phyloP scores from a whole-genome alignment of 192 early-diverging fungal species.

The Rhizophagus prolifer region DNA sequence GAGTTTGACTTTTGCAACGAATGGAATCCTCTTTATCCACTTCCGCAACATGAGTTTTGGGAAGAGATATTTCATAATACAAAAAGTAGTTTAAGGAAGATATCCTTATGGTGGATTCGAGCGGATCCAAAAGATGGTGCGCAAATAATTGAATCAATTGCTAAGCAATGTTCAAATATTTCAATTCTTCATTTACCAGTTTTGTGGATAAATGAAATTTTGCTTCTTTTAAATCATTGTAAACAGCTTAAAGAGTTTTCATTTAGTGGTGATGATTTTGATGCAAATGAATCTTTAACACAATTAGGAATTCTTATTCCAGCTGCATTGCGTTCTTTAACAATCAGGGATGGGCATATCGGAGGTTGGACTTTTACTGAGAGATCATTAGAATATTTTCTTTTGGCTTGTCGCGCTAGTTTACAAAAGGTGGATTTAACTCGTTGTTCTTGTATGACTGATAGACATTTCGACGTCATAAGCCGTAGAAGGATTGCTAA shows the following conservation, averaged over 20 bases:
- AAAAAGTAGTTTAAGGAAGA: background rate
- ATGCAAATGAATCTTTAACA: background rate
- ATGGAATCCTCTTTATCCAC: conserved; percentile 3
- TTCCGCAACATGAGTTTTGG: background rate
- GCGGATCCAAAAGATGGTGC: conserved; percentile 1
- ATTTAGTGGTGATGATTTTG: conserved; percentile 2
- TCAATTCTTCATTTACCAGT: background rate
- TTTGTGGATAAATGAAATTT: background rate
- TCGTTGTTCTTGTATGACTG: background rate
- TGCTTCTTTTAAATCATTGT: background rate
- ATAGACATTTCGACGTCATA: background rate
- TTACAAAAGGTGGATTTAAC: background rate
- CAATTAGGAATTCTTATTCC: background rate
- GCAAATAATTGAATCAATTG: background rate
- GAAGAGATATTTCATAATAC: background rate
- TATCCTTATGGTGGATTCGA: conserved; percentile 8
- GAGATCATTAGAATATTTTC: background rate
- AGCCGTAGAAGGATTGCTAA: background rate
- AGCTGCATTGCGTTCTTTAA: background rate
- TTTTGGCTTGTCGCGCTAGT: background rate
- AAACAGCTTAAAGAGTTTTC: background rate
- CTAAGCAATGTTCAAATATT: background rate
- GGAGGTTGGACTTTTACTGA: conserved; percentile 4
- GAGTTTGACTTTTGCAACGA: conserved; percentile 7
- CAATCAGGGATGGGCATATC: conserved; percentile 1